A percentile compares a stretch with the other conserved stretches of the same genome.
These are phyloP conservation scores for Kuraishia cidri DNA, from an alignment of 805 yeast species.

Conservation along the genomic window DNA sequence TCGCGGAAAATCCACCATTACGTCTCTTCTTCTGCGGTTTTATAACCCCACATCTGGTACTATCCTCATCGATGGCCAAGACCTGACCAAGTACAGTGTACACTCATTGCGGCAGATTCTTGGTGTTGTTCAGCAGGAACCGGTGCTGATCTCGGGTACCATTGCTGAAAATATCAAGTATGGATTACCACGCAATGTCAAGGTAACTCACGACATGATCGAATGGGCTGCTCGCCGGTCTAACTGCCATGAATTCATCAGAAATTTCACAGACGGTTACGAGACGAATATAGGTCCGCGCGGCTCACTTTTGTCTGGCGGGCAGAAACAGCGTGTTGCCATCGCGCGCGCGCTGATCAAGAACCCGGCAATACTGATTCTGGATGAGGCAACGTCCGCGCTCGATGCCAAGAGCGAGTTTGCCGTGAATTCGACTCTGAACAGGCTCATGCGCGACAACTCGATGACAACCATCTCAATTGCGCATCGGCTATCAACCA, in stretches of 20 bases:
- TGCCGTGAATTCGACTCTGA: conserved; percentile 69
- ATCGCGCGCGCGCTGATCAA: conserved; percentile 74
- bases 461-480: conserved; percentile 76
- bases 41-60: conserved; percentile 71
- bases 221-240: conserved; percentile 65
- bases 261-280: conserved; percentile 71
- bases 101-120: conserved; percentile 65
- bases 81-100: conserved; percentile 62
- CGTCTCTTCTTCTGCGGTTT: conserved; percentile 71
- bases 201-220: conserved; percentile 50
- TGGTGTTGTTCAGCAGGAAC: conserved; percentile 92
- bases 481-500: conserved; percentile 88
- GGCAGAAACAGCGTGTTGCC: conserved; percentile 90
- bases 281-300: conserved; percentile 83
- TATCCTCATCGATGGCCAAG: conserved; percentile 59
- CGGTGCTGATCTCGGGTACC: conserved; percentile 80
- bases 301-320: conserved; percentile 70
- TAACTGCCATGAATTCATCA: conserved; percentile 63
- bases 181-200: conserved; percentile 39
- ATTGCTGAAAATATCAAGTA: conserved; percentile 82
- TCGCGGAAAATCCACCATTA: conserved; percentile 86
- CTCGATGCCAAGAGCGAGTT: conserved; percentile 83
- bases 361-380: conserved; percentile 66
- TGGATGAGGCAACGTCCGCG: conserved; percentile 96
- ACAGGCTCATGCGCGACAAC: conserved; percentile 43